Evolutionary conservation across 1,284 basidiomycete genomes (phyloP).

Genomic region (Kalmanozyma brasiliensis): DNA sequence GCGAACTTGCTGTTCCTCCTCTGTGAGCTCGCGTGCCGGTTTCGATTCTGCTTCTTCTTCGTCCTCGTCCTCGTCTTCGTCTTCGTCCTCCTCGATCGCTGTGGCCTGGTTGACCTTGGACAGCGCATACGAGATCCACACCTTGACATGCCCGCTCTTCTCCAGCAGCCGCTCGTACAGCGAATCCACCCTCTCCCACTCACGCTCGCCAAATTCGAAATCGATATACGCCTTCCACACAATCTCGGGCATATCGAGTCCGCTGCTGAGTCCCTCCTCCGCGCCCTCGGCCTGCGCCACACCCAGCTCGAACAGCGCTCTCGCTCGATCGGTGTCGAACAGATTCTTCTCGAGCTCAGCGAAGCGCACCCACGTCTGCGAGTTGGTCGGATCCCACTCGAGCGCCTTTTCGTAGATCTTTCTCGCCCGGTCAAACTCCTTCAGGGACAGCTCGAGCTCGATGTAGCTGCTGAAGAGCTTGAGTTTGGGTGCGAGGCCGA

Average conservation of each 20-base stretch:
- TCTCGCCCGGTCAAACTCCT: constrained; percentile 92
- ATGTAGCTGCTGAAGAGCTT: constrained; percentile 68
- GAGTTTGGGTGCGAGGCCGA: constrained; percentile 96
- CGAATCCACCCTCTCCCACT: constrained; percentile 83
- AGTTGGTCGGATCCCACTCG: constrained; percentile 69
- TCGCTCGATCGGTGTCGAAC: constrained; percentile 88
- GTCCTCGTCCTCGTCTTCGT: constrained; percentile 74
- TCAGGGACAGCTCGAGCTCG: constrained; percentile 63
- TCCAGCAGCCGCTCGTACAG: constrained; percentile 89
- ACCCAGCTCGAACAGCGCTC: constrained; percentile 95
- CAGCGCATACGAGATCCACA: constrained; percentile 67
- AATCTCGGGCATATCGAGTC: constrained; percentile 94
- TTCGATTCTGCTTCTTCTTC: constrained; percentile 69
- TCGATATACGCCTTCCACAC: constrained; percentile 88
- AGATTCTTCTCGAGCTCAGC: constrained; percentile 93
- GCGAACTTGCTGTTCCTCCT: constrained; percentile 38
- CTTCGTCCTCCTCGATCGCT: constrained; percentile 77
- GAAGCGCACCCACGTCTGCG: constrained; percentile 86
- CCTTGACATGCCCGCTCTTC: constrained; percentile 91
- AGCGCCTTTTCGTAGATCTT: constrained; percentile 90
- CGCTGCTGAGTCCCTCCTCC: constrained; percentile 69
- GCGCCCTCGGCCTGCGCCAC: constrained; percentile 75
- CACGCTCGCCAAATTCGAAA: constrained; percentile 92
- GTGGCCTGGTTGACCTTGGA: constrained; percentile 73
- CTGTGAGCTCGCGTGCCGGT: constrained; percentile 39